Base-by-base conservation (phyloP, 192 early-diverging fungal genomes). In the Entomortierella beljakovae region DNA sequence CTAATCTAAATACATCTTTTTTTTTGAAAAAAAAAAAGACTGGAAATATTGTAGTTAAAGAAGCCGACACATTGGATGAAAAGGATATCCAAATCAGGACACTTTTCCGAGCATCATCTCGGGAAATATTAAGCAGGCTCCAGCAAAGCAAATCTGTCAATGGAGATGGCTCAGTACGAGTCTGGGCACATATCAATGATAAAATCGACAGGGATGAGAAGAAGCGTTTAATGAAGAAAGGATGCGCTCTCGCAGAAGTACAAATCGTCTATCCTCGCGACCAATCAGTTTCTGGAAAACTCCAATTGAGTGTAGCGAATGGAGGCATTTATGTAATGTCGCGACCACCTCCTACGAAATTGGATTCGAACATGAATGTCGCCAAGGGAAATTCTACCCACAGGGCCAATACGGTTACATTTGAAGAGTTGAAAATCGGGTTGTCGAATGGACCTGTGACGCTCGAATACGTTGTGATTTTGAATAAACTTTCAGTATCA, bases 191-290 rank as follows among this genome's bases (percentile, higher is more conserved):
- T 15, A 52, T 61, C 31, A 56, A 33, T 0, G 68, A 70, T 23
- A 25, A 6, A 1, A 40, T 32, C 3, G 52, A 52, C 57, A 53
- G 53, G 34, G 57, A 69, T 1, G n/a, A 33, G 2, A 74, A 56
- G 42, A 49, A 67, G 8, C 37, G 50, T 2, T 8, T 66, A 15
- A 15, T 57, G 0, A n/a, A 15, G 0, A 22, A 34, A 3, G 23
- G 31, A 22, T 74, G 71, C 48, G 64, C 50, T 11, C 32, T 16
- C 2, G 64, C 57, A 9, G 57, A 65, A 46, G 58, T 74, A 2
- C 31, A 66, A 38, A 54, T 74, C 40, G 35, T 35, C 25, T 74
- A 74, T 25, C 71, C 71, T 16, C 48, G 49, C 9, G 38, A 8
- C 3, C 10, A 1, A 0, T 40, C 56, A 2, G 46, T 52, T 2